phyloP scores from a whole-genome alignment of 2,329 filamentous ascomycete genomes.

The Sporothrix schenckii region DNA sequence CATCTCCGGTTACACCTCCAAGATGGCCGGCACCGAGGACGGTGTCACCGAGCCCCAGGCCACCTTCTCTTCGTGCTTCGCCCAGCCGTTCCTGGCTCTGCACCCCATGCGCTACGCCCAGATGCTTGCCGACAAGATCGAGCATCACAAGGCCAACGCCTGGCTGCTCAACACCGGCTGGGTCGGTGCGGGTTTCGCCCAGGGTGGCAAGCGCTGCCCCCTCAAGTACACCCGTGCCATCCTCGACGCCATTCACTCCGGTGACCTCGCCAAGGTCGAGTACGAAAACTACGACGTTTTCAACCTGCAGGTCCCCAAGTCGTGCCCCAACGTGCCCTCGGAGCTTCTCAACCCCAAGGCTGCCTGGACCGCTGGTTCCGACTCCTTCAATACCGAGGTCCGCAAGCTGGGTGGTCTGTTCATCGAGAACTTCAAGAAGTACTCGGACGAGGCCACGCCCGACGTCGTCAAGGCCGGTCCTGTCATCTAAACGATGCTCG shows the following conservation, averaged over 20 bases:
- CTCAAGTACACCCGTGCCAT: slow-evolving; percentile 99
- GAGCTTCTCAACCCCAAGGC: slow-evolving; percentile 94
- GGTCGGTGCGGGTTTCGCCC: slow-evolving; percentile 88
- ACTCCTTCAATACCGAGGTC: slow-evolving; percentile 84
- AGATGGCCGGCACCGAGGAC: slow-evolving; percentile 99
- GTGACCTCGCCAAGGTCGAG: slow-evolving; percentile 88
- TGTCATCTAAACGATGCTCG: slow-evolving; percentile 39
- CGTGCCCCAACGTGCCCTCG: slow-evolving; percentile 82
- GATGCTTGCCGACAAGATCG: slow-evolving; percentile 99
- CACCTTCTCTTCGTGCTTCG: slow-evolving; percentile 99
- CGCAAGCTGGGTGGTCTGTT: slow-evolving; percentile 88
- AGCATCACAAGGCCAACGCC: slow-evolving; percentile 90
- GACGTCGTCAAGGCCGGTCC: slow-evolving; percentile 74
- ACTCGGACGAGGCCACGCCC: slow-evolving; percentile 77
- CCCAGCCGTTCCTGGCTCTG: slow-evolving; percentile 96
- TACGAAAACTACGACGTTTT: slow-evolving; percentile 96
- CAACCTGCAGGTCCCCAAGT: slow-evolving; percentile 94
- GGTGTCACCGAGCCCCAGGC: slow-evolving; percentile 96
- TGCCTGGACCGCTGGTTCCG: slow-evolving; percentile 81
- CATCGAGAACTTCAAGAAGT: slow-evolving; percentile 97
- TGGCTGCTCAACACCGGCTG: slow-evolving; percentile 99
- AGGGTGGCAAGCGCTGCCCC: slow-evolving; percentile 94
- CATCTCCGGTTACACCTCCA: slow-evolving; percentile 99
- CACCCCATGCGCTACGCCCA: slow-evolving; percentile 99
- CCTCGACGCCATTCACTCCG: slow-evolving; percentile 95